Base-by-base conservation (phyloP, 306 rosid genomes). In the Cajanus cajan region DNA sequence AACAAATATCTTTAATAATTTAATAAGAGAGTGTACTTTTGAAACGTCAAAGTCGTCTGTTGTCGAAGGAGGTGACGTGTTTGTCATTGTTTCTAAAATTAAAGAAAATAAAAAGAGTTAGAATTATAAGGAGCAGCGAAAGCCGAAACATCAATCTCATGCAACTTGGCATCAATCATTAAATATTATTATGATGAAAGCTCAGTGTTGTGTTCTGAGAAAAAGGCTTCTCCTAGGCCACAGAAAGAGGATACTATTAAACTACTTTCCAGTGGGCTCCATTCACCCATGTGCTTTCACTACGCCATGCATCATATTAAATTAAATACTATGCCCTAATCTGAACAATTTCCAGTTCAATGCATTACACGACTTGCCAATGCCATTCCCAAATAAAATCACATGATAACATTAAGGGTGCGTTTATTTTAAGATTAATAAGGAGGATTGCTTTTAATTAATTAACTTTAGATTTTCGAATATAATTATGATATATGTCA, bases 111-210 rank as follows among this genome's bases (percentile, higher is more conserved):
- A 14, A 2, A 59, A 10, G 12, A 31, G 22, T 8, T 33, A 33
- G 0, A 31, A 33, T 24, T 57, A 15, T 44, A 44, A 78, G 11
- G 80, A 74, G 45, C 74, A 68, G 73, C n/a, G n/a, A n/a, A n/a
- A n/a, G n/a, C n/a, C 72, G 78, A 76, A 83, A 87, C 34, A 57
- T 57, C 8, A 1, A 24, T 25, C 8, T 57, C 36, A 81, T 66
- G 80, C 88, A 86, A 86, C 86, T 82, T 90, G 89, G 82, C 85
- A 84, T 82, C 80, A 77, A 83, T 84, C 25, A 78, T 84, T 62
- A 73, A 82, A 82, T 82, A 77, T 71, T 81, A 77, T 71, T 81
- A 10, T 18, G 58, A 74, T 41, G 58, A 85, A 81, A 52, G 61
- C 8, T 6, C 73, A 68, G 86, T 45, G 61, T 6, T 6, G 69